Conservation (phyloP, 2,329 filamentous ascomycete genomes). For the Fusarium decemcellulare region DNA sequence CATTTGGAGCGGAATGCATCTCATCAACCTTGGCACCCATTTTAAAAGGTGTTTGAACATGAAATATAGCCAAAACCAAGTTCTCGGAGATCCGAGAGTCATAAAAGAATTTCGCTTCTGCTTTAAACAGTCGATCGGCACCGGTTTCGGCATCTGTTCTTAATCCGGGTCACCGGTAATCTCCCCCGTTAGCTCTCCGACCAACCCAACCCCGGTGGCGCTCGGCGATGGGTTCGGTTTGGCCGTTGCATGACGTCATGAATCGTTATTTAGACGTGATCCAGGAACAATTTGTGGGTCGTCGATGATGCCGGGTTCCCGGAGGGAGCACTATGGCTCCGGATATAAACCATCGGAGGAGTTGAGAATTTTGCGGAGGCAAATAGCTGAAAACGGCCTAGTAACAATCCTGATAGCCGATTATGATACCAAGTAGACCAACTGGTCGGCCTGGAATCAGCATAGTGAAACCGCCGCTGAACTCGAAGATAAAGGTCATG, state of each 20-base stretch:
- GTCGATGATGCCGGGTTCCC: not conserved
- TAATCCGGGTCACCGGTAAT: not conserved
- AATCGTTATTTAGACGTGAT: not conserved
- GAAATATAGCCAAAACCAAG: not conserved
- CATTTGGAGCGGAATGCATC: not conserved
- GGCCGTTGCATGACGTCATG: not conserved
- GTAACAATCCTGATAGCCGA: too few relatives aligned
- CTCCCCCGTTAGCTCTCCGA: not conserved
- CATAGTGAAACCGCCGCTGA: not conserved
- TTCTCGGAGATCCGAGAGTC: not conserved
- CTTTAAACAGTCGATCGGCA: constrained; percentile 12
- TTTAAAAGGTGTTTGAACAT: not conserved
- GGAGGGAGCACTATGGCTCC: too few relatives aligned
- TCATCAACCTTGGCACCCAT: constrained; percentile 18
- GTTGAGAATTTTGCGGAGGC: too few relatives aligned
- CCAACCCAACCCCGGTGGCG: not conserved
- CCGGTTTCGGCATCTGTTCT: constrained; percentile 28
- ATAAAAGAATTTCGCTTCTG: not conserved
- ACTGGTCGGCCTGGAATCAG: not conserved
- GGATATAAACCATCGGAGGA: too few relatives aligned
- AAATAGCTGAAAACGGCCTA: too few relatives aligned
- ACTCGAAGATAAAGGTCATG: not conserved
- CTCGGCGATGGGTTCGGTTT: not conserved
- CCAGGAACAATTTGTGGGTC: not conserved
- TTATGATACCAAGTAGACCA: too few relatives aligned